Percentiles rank a stretch among this genome's conserved stretches.
Conservation (phyloP, 345 rosid genomes). For the Clarkia xantiana region DNA sequence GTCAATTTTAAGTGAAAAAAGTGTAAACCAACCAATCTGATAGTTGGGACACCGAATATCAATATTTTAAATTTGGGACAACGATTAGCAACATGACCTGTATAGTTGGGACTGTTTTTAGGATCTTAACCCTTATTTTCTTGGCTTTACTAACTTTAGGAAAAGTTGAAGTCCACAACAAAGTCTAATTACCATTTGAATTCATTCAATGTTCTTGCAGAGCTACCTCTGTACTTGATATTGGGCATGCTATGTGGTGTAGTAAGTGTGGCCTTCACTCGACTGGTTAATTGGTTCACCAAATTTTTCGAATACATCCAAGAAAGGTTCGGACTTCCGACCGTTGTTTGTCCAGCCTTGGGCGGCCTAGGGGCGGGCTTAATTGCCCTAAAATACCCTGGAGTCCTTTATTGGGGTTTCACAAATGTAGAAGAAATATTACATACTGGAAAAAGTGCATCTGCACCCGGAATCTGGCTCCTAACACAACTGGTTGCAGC, state of each 20-base stretch:
- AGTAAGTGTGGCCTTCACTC: constrained; percentile 78
- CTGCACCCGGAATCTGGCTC: constrained; percentile 97
- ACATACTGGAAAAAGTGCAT: constrained; percentile 89
- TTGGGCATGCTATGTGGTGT: constrained; percentile 96
- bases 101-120: too few relatives aligned
- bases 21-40: too few relatives aligned
- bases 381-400: constrained; percentile 94
- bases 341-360: constrained; percentile 89
- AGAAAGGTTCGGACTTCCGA: constrained; percentile 70
- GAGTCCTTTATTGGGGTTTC: constrained; percentile 95
- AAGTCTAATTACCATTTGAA: constrained; percentile 4
- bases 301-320: constrained; percentile 59
- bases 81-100: too few relatives aligned
- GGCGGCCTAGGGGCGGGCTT: constrained; percentile 97
- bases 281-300: constrained; percentile 81
- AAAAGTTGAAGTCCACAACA: background rate
- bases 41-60: too few relatives aligned
- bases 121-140: too few relatives aligned
- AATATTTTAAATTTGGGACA: too few relatives aligned
- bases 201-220: constrained; percentile 27
- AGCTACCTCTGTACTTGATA: constrained; percentile 86
- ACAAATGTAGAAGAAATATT: constrained; percentile 95
- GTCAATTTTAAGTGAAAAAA: too few relatives aligned
- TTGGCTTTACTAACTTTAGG: too few relatives aligned
- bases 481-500: constrained; percentile 84